A percentile compares a stretch with the other conserved stretches of the same genome.
Conservation (phyloP, 441 rosid genomes). For the Rhodomyrtus psidioides region DNA sequence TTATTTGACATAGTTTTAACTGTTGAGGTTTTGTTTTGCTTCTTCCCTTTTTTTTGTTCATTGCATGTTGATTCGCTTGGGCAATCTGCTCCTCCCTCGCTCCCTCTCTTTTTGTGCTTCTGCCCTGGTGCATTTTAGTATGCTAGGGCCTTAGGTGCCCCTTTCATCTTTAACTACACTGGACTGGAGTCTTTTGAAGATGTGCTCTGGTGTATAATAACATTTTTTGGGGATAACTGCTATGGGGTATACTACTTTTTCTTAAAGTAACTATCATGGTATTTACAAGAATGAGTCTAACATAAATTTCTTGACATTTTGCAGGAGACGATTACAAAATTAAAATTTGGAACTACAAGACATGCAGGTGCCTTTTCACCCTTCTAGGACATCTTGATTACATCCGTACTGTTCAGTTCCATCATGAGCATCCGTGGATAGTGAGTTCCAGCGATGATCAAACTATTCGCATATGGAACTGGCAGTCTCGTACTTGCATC, state of each 20-base stretch:
- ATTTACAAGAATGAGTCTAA: not conserved
- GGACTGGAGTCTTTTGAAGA: not conserved
- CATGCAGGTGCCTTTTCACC: conserved; percentile 76
- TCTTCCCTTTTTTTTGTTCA: not conserved
- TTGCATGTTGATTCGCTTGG: not conserved
- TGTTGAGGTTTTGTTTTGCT: not conserved
- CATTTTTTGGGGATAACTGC: not conserved
- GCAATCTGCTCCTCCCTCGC: not conserved
- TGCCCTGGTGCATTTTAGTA: not conserved
- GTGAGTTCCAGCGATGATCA: conserved; percentile 94
- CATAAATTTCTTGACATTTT: conserved; percentile 4
- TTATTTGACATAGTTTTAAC: not conserved
- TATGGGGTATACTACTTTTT: not conserved
- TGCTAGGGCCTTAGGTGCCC: not conserved
- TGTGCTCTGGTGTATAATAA: not conserved
- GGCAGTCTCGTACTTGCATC: conserved; percentile 85
- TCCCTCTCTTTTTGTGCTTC: not conserved
- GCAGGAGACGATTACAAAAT: conserved; percentile 86
- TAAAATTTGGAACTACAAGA: conserved; percentile 83
- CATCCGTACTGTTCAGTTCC: conserved; percentile 85
- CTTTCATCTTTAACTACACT: not conserved
- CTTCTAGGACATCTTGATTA: conserved; percentile 92
- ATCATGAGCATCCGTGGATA: conserved; percentile 85
- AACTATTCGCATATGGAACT: conserved; percentile 86
- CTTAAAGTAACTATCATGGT: not conserved